phyloP scores from a whole-genome alignment of 2,329 filamentous ascomycete species.

The Ophiostoma sp. region DNA sequence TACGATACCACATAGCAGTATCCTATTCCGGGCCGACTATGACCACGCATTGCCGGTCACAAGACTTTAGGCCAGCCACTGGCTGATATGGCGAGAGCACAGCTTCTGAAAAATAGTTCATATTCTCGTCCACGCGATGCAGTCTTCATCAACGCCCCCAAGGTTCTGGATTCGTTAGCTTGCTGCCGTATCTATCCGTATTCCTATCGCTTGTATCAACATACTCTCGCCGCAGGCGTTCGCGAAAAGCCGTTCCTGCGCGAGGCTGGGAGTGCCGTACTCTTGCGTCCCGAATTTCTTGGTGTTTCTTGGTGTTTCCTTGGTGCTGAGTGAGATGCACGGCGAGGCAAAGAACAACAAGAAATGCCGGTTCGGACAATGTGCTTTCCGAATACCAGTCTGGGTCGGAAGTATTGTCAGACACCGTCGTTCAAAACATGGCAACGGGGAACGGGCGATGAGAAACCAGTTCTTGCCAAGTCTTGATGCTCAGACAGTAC shows the following conservation, averaged over 20 bases:
- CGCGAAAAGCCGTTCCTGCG: background rate
- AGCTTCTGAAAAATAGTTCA: background rate
- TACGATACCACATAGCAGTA: no score
- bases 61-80: background rate
- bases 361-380: background rate
- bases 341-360: background rate
- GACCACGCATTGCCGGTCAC: background rate
- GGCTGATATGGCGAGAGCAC: background rate
- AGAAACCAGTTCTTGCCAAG: slow-evolving; percentile 1
- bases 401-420: background rate
- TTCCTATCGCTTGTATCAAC: no score
- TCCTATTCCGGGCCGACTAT: background rate
- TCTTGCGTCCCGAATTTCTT: background rate
- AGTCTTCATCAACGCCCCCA: background rate
- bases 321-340: background rate
- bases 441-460: slow-evolving; percentile 2
- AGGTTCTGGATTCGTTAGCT: background rate
- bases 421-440: background rate
- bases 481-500: background rate
- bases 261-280: background rate
- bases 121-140: background rate
- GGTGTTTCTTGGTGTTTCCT: background rate
- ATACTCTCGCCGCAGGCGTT: no score
- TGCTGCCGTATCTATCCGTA: no score
- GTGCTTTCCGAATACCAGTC: background rate